These are phyloP conservation scores for Sungouiozyma ichnusensis DNA, from an alignment of 805 yeast genomes.

Conservation along the genomic window DNA sequence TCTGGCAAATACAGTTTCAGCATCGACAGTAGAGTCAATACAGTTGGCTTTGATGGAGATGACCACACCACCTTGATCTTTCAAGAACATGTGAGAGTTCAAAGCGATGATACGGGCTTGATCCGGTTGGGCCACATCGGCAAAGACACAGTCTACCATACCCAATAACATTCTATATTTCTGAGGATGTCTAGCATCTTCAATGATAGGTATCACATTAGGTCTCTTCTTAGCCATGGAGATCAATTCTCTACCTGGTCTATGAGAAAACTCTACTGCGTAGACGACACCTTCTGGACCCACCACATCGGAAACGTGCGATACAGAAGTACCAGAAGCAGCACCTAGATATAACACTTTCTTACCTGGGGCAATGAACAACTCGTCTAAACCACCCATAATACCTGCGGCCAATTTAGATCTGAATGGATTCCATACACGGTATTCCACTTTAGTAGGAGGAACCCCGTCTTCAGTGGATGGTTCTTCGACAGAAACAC, in stretches of 20 bases:
- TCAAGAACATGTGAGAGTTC: constrained; percentile 94
- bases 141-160: constrained; percentile 97
- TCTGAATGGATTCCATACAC: constrained; percentile 99
- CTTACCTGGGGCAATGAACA: constrained; percentile 95
- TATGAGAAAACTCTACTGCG: constrained; percentile 98
- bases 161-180: constrained; percentile 98
- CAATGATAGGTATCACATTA: constrained; percentile 95
- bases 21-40: constrained; percentile 98
- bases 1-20: constrained; percentile 98
- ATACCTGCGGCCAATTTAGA: constrained; percentile 99
- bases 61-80: constrained; percentile 97
- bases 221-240: constrained; percentile 99
- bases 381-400: constrained; percentile 98
- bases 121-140: constrained; percentile 99
- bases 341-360: constrained; percentile 97
- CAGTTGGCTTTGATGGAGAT: constrained; percentile 99
- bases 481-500: constrained; percentile 89
- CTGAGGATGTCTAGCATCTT: constrained; percentile 99
- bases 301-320: constrained; percentile 95
- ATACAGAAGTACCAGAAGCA: constrained; percentile 98
- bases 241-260: constrained; percentile 98
- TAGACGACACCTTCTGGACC: constrained; percentile 99
- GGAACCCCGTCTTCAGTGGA: constrained; percentile 78
- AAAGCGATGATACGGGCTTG: constrained; percentile 99
- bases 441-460: constrained; percentile 92